Base-by-base conservation (phyloP, 2,329 filamentous ascomycete genomes). In the Phialocephala sp. region DNA sequence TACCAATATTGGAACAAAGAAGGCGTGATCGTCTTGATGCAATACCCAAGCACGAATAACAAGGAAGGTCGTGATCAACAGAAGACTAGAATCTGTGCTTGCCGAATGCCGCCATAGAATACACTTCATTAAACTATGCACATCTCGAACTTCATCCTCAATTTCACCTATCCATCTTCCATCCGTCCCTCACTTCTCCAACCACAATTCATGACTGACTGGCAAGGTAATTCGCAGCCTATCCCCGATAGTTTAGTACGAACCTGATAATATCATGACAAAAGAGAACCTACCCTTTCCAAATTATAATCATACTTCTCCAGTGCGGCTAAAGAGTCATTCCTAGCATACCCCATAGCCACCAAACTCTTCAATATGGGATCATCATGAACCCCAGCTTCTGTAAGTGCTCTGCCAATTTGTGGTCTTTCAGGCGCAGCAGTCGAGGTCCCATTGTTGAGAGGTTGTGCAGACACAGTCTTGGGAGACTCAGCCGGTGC, bases 251-350 rank as follows among this genome's bases (percentile, higher is more conserved):
- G 62, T 57, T 65, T 27, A 66, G 62, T 35, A 55, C 22, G 12
- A 35, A 54, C 41, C 20, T 41, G 50, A 52, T 50, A 8, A 45
- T 27, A 20, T 52, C 18, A 50, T 54, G 14, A 22, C 32, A 27
- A 32, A 15, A 57, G 41, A 68, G 18, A 64, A 82, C 88, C 81
- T 80, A 97, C 94, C 87, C 92, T 93, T 79, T 97, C 93, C 76
- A 97, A 85, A 78, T 97, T 95, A 80, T 98, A 97, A 80, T 98
- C 93, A 77, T 91, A 97, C 78, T 94, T 94, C 82, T 98, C 94
- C 76, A 98, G 80, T 27, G 95, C 94, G 59, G 84, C 83, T 41
- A 97, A 80, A 18, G 93, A 91, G 59, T 92, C 88, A 8, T 83
- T 81, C 36, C 94, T 85, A 4, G 87, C 80, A 76, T 96, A 98